A percentile compares a stretch with the other conserved stretches of the same genome.
Conservation (phyloP, 768 basidiomycete species). For the Mycena pura region DNA sequence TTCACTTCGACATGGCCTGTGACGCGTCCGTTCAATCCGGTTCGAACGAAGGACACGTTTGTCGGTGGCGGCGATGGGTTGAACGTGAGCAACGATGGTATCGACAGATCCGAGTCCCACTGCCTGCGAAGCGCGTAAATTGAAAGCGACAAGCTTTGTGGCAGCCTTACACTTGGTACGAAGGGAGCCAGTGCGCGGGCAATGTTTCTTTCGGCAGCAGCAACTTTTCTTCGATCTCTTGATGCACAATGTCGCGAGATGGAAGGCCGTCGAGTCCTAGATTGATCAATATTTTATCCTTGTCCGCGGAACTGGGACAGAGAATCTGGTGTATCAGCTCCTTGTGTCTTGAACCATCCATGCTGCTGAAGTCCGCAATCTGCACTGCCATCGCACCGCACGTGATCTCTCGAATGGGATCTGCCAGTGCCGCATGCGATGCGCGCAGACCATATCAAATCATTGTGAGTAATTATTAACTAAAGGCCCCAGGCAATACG, state of each 20-base stretch:
- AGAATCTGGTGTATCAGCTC: conserved; percentile 56
- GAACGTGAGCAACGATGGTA: conserved; percentile 68
- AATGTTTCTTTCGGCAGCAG: conserved; percentile 72
- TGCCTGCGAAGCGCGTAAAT: conserved; percentile 52
- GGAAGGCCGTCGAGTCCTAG: conserved; percentile 67
- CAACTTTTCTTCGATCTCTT: conserved; percentile 76
- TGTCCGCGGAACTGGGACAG: conserved; percentile 47
- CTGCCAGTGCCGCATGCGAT: too few relatives aligned
- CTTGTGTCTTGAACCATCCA: conserved; percentile 41
- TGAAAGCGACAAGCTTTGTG: conserved; percentile 18
- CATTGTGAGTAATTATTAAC: too few relatives aligned
- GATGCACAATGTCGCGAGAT: conserved; percentile 63
- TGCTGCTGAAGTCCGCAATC: conserved; percentile 9
- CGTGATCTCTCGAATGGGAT: too few relatives aligned
- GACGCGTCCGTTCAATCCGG: conserved; percentile 81
- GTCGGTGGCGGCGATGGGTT: conserved; percentile 81
- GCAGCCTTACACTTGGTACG: conserved; percentile 81
- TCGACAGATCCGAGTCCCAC: conserved; percentile 68
- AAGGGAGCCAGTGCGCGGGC: conserved; percentile 75
- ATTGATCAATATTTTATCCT: conserved; percentile 52
- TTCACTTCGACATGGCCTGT: conserved; percentile 83
- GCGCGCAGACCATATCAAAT: too few relatives aligned
- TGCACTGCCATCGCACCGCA: too few relatives aligned
- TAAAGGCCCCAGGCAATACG: too few relatives aligned
- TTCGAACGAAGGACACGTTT: conserved; percentile 71